phyloP scores from a whole-genome alignment of 2,329 filamentous ascomycete species.

The Arthrobotrys pseudoclavata region DNA sequence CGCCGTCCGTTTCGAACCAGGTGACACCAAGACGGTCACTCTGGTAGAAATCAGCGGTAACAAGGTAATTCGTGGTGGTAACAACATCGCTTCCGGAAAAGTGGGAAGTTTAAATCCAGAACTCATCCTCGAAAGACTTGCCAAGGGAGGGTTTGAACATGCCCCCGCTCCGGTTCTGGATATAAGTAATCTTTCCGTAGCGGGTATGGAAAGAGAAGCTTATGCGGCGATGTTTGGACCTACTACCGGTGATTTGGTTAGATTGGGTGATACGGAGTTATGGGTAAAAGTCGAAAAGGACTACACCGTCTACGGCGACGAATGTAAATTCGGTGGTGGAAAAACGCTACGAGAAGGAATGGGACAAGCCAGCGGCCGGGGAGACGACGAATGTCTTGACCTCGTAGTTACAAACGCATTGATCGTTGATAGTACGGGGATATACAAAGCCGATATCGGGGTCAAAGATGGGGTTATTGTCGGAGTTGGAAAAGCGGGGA shows the following conservation, averaged over 20 bases:
- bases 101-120: slow-evolving; percentile 76
- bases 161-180: slow-evolving; percentile 75
- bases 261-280: slow-evolving; percentile 84
- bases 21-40: slow-evolving; percentile 89
- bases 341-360: slow-evolving; percentile 95
- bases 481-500: slow-evolving; percentile 93
- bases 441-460: slow-evolving; percentile 96
- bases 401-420: slow-evolving; percentile 90
- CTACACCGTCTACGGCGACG: slow-evolving; percentile 85
- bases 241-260: slow-evolving; percentile 86
- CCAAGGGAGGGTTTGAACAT: slow-evolving; percentile 83
- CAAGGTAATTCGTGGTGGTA: slow-evolving; percentile 85
- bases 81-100: slow-evolving; percentile 79
- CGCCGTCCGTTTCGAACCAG: slow-evolving; percentile 92
- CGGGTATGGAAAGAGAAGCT: slow-evolving; percentile 80
- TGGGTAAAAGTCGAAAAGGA: slow-evolving; percentile 94
- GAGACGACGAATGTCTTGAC: slow-evolving; percentile 80
- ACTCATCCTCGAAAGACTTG: slow-evolving; percentile 77
- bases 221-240: slow-evolving; percentile 94
- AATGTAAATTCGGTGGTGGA: slow-evolving; percentile 94
- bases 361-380: slow-evolving; percentile 86
- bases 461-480: slow-evolving; percentile 88
- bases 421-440: slow-evolving; percentile 90
- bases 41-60: slow-evolving; percentile 89
- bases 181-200: slow-evolving; percentile 69